A percentile compares a stretch with the other conserved stretches of the same genome.
Conservation (phyloP, 176 grass and related monocot genomes). For the Hordeum vulgare region MorexV3_pseudomolecules_assembly NC_058520.1:565519830-565520329, state of each 20-base stretch:
- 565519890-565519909: background rate
- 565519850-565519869: background rate
- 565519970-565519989: background rate
- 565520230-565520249: background rate
- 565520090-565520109: background rate
- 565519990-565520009: background rate
- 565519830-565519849: background rate
- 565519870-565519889: background rate
- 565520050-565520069: background rate
- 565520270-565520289: background rate
- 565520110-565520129: no score
- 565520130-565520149: no score
- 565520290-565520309: constrained; percentile 22
- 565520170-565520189: background rate
- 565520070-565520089: background rate
- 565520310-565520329: background rate
- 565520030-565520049: background rate
- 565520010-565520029: background rate
- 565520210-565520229: background rate
- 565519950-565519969: background rate
- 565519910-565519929: background rate
- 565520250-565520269: constrained; percentile 12
- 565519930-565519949: background rate
- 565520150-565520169: no score
- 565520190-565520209: constrained; percentile 1